These are phyloP conservation scores for Schizonepeta tenuifolia DNA, from an alignment of 257 asterid species.

Conservation along the genomic window DNA sequence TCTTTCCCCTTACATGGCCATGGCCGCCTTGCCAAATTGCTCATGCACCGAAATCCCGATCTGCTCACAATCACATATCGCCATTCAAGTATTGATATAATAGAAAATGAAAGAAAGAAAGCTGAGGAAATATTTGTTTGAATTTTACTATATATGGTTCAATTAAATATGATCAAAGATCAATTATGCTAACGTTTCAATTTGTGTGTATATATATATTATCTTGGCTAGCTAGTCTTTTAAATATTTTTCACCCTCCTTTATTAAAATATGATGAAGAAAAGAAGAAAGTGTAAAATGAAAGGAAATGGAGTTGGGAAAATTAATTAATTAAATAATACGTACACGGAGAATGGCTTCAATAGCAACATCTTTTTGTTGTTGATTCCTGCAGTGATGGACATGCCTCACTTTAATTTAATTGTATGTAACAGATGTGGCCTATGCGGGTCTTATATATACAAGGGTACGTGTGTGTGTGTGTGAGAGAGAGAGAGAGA, in stretches of 20 bases:
- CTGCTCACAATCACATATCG: conserved; percentile 9
- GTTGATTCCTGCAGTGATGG: conserved; percentile 6
- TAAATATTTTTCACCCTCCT: too few species aligned
- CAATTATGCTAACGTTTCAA: too few species aligned
- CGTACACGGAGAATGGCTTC: conserved; percentile 38
- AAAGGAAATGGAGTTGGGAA: background rate
- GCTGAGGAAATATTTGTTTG: too few species aligned
- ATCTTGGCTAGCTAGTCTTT: too few species aligned
- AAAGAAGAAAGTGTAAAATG: background rate
- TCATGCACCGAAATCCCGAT: conserved; percentile 28
- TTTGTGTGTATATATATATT: too few species aligned
- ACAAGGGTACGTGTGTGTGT: background rate
- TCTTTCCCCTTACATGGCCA: conserved; percentile 1
- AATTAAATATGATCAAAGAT: too few species aligned
- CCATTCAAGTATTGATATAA: too few species aligned
- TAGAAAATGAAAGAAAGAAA: too few species aligned
- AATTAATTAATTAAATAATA: background rate
- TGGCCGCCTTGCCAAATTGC: conserved; percentile 19
- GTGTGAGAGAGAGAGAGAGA: background rate
- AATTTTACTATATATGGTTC: too few species aligned
- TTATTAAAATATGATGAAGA: too few species aligned
- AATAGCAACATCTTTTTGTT: conserved; percentile 24
- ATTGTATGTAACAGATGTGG: background rate
- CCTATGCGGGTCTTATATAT: background rate
- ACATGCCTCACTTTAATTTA: background rate